Evolutionary conservation across 2,329 filamentous ascomycete species (phyloP).

Genomic region (Cladosporium sp.): DNA sequence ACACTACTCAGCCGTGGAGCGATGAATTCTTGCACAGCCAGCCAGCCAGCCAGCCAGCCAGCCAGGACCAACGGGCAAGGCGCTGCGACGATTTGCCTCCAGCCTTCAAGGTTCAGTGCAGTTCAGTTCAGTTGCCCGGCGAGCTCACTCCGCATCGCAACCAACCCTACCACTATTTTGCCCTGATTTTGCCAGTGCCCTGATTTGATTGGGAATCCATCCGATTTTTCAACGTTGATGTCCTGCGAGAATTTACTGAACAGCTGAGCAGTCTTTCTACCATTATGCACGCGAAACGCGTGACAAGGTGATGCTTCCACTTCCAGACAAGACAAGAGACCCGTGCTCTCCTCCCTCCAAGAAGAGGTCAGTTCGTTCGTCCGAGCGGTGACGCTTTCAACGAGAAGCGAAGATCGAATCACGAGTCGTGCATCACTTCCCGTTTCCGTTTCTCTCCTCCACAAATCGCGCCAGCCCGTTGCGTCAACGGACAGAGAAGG

Average conservation of each 20-base stretch:
- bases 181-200: background rate
- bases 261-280: background rate
- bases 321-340: conserved; percentile 5
- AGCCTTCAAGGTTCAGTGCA: background rate
- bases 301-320: background rate
- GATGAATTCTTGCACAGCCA: background rate
- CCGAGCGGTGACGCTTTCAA: conserved; percentile 3
- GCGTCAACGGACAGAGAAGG: background rate
- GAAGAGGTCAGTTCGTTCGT: background rate
- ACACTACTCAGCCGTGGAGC: background rate
- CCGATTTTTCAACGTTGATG: background rate
- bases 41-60: background rate
- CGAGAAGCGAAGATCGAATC: background rate
- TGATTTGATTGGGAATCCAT: background rate
- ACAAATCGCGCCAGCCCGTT: background rate
- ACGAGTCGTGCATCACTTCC: background rate
- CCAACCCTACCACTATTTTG: background rate
- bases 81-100: background rate
- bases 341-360: background rate
- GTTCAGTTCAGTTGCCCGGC: conserved; percentile 4
- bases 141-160: conserved; percentile 11
- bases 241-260: background rate
- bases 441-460: background rate
- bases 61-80: background rate
- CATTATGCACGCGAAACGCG: background rate